phyloP scores from a whole-genome alignment of 495 filamentous ascomycete genomes.

The Lentithecium fluviatile region DNA sequence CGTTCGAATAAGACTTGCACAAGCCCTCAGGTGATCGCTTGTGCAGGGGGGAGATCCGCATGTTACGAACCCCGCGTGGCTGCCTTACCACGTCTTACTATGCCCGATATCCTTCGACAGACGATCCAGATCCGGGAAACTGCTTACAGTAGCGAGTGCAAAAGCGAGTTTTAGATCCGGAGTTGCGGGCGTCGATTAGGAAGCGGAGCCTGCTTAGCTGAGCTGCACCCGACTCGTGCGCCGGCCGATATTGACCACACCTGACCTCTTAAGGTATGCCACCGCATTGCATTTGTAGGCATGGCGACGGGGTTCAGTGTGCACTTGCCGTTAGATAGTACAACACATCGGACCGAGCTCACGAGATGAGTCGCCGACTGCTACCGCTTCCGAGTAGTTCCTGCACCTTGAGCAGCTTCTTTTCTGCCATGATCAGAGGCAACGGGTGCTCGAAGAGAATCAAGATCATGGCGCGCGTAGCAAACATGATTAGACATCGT shows the following conservation, averaged over 20 bases:
- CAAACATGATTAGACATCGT: conserved; percentile 29
- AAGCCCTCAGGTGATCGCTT: not conserved
- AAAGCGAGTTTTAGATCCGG: too few relatives aligned
- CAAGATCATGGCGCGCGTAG: conserved; percentile 19
- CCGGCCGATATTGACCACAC: too few relatives aligned
- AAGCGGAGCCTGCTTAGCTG: too few relatives aligned
- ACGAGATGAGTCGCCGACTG: not conserved
- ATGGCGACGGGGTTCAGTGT: too few relatives aligned
- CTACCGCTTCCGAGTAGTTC: conserved; percentile 17
- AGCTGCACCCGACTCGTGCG: too few relatives aligned
- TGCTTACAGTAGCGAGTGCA: too few relatives aligned
- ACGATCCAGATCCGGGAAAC: too few relatives aligned
- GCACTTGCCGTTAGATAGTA: too few relatives aligned
- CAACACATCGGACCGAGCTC: not conserved
- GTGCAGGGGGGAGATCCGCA: not conserved
- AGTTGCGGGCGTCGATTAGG: too few relatives aligned
- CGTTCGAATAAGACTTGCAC: not conserved
- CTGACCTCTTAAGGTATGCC: too few relatives aligned
- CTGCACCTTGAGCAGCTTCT: conserved; percentile 26
- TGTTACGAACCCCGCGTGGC: not conserved
- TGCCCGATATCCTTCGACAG: too few relatives aligned
- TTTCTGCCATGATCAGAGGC: conserved; percentile 17
- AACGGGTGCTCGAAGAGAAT: conserved; percentile 23
- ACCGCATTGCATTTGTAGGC: too few relatives aligned
- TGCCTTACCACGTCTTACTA: not conserved